phyloP scores from a whole-genome alignment of 208 protist species.

The Trypanosoma theileri region DNA sequence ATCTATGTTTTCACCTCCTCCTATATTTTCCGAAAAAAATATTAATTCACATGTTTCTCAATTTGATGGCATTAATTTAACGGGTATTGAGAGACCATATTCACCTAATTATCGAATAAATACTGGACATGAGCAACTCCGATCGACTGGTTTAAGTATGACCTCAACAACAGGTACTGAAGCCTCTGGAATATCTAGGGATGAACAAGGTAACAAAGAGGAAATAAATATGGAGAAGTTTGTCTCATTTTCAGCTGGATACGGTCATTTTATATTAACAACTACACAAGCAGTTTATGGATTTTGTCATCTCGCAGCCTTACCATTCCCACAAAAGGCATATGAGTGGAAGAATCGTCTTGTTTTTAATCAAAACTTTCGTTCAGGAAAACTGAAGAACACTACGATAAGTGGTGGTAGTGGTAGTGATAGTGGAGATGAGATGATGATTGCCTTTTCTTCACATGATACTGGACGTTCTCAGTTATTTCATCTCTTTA shows the following conservation, averaged over 20 bases:
- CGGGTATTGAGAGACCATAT: constrained; percentile 1
- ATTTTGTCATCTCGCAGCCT: constrained; percentile 38
- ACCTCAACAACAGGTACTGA: no score
- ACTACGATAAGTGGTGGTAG: neutral
- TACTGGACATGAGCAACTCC: neutral
- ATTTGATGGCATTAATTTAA: no score
- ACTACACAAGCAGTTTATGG: constrained; percentile 39
- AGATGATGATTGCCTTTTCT: neutral
- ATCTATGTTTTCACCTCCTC: constrained; percentile 11
- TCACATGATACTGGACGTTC: constrained; percentile 7
- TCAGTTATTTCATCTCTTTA: constrained; percentile 23
- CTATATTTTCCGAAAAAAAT: neutral
- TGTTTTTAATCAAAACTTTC: constrained; percentile 15
- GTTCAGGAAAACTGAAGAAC: neutral
- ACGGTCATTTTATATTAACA: constrained; percentile 38
- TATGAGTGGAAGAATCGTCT: constrained; percentile 28
- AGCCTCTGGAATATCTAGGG: no score
- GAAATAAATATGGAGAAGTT: constrained; percentile 10
- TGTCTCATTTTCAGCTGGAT: constrained; percentile 33
- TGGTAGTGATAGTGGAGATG: neutral
- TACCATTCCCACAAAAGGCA: constrained; percentile 31
- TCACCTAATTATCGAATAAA: neutral
- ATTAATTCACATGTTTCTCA: neutral
- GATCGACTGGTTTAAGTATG: neutral
- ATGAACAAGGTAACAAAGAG: no score